Conservation (phyloP, 495 filamentous ascomycete species). For the Aspergillus panamensis region DNA sequence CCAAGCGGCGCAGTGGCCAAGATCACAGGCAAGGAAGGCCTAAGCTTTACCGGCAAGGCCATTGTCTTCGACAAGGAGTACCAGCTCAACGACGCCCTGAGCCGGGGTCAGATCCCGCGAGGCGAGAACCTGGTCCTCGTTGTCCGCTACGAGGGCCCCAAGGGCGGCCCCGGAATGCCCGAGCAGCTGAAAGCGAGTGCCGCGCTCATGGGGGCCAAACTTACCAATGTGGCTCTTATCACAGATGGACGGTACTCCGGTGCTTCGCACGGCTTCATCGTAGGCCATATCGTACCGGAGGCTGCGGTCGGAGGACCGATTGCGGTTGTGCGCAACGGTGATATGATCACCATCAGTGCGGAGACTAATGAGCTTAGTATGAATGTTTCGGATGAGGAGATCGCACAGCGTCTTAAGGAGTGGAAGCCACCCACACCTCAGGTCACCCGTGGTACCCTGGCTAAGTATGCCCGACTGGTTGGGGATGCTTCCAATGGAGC, state of each 20-base stretch:
- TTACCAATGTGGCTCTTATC: constrained; percentile 86
- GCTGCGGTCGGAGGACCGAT: constrained; percentile 81
- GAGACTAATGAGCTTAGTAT: constrained; percentile 71
- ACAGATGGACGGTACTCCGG: constrained; percentile 93
- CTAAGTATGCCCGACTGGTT: constrained; percentile 80
- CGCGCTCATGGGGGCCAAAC: constrained; percentile 86
- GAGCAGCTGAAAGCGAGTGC: constrained; percentile 89
- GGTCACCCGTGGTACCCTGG: constrained; percentile 83
- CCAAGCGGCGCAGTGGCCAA: constrained; percentile 93
- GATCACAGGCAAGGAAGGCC: constrained; percentile 95
- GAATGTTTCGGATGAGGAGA: constrained; percentile 72
- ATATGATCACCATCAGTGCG: constrained; percentile 83
- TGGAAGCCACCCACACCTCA: constrained; percentile 73
- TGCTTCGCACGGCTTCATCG: constrained; percentile 92
- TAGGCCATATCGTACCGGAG: constrained; percentile 91
- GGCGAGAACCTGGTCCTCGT: constrained; percentile 86
- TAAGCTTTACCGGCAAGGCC: constrained; percentile 75
- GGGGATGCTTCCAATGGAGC: constrained; percentile 70
- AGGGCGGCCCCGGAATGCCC: constrained; percentile 97
- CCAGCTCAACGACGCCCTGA: constrained; percentile 71
- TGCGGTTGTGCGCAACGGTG: constrained; percentile 74
- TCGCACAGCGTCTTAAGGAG: constrained; percentile 58
- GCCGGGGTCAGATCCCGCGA: constrained; percentile 65
- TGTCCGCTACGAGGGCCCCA: constrained; percentile 93
- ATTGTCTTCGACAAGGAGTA: constrained; percentile 90